Base-by-base conservation (phyloP, 768 basidiomycete genomes). In the Mycena sanguinolenta region DNA sequence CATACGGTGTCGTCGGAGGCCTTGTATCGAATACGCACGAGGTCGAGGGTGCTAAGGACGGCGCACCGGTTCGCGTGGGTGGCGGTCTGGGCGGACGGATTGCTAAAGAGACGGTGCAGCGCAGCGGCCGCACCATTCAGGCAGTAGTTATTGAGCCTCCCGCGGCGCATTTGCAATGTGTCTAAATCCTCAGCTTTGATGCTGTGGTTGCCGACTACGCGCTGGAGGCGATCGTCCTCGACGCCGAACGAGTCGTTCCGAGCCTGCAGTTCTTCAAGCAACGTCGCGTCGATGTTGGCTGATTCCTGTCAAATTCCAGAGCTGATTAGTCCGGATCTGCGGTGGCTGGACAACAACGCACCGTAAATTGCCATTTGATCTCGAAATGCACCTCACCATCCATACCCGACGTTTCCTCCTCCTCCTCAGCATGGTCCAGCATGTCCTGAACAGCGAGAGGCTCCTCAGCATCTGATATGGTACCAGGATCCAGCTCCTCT, bases 41-140 rank as follows among this genome's bases (percentile, higher is more conserved):
- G 74, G 30, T 78, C 76, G 42, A 64, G 72, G 7, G 71, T 77
- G 42, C 58, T 68, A 32, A 79, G 65, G 1, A 77, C 0, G 0
- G 71, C 75, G 27, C 71, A 75, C 0, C 2, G 30, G 17, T 2
- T 28, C 25, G 2, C 39, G 3, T 0, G 55, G 44, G 23, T 49
- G 12, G 27, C n/a, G 32, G 14, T n/a, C n/a, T 63, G 63, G 32
- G n/a, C 54, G 19, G 39, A n/a, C n/a, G n/a, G n/a, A n/a, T n/a
- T n/a, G n/a, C 57, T 1, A 53, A 50, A 50, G 7, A 67, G 4
- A 67, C 21, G 12, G 1, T 55, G 75, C 6, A 83, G 67, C 2
- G 78, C 34, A 0, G 68, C 55, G 0, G 79, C 77, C 25, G 73
- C 30, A 0, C 74, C 77, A 36, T 81, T 80, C 17, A 83, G 53